These are phyloP conservation scores for Mortierella sp. DNA, from an alignment of 371 early-diverging fungal genomes.

Conservation along the genomic window DNA sequence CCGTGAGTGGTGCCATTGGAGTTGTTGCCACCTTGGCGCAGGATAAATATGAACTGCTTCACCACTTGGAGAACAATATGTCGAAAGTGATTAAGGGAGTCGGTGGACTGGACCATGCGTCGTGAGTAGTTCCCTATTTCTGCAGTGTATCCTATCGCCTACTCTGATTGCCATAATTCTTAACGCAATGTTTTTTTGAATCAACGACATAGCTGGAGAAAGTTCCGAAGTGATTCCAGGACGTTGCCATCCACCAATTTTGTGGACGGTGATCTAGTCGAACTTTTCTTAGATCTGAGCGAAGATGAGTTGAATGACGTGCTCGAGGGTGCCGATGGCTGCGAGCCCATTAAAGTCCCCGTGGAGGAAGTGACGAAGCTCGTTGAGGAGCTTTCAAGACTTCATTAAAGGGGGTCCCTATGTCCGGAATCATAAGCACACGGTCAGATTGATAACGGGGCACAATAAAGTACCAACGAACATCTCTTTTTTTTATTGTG, in stretches of 20 bases:
- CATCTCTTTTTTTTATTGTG: conserved; percentile 1
- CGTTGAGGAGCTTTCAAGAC: conserved; percentile 57
- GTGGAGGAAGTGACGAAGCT: conserved; percentile 55
- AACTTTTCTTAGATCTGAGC: conserved; percentile 75
- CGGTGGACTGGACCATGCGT: conserved; percentile 71
- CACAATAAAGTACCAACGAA: not conserved
- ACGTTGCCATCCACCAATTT: conserved; percentile 62
- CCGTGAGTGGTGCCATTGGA: conserved; percentile 85
- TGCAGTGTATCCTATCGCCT: not conserved
- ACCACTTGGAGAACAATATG: conserved; percentile 73
- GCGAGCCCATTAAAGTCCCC: conserved; percentile 18
- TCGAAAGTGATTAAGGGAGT: conserved; percentile 61
- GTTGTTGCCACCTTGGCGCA: conserved; percentile 73
- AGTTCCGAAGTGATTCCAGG: conserved; percentile 68
- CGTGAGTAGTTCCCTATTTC: conserved; percentile 59
- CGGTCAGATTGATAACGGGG: not conserved
- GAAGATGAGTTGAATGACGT: conserved; percentile 74
- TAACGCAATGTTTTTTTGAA: conserved; percentile 13
- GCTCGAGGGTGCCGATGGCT: conserved; percentile 52
- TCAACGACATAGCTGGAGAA: conserved; percentile 64
- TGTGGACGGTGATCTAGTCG: conserved; percentile 93
- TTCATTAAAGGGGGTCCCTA: conserved; percentile 28
- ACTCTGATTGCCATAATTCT: not conserved
- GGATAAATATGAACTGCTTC: conserved; percentile 67
- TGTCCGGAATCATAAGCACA: not conserved